phyloP scores from a whole-genome alignment of 2,329 filamentous ascomycete species.

The Fusarium sp. region DNA sequence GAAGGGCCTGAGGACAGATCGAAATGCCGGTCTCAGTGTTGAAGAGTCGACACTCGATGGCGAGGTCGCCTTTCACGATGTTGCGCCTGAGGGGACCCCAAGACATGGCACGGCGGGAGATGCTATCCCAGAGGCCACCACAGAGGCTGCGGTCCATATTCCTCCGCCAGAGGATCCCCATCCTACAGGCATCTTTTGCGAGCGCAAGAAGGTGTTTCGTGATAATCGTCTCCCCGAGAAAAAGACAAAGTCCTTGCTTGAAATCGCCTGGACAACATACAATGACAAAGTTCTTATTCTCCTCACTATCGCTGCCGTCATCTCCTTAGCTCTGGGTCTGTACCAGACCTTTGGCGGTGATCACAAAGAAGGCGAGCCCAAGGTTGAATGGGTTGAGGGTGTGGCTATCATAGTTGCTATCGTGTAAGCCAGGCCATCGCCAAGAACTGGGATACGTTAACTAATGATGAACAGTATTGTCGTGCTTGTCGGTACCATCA shows the following conservation, averaged over 20 bases:
- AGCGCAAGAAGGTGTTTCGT: constrained; percentile 60
- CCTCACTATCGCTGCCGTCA: constrained; percentile 73
- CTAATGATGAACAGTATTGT: constrained; percentile 58
- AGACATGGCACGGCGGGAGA: constrained; percentile 50
- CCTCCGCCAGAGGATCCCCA: constrained; percentile 39
- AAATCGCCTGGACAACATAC: constrained; percentile 76
- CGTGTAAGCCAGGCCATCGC: constrained; percentile 49
- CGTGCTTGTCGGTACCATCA: constrained; percentile 70
- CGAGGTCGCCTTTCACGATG: constrained; percentile 76
- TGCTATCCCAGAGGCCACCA: constrained; percentile 44
- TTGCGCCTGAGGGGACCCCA: constrained; percentile 51
- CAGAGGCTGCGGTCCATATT: constrained; percentile 41
- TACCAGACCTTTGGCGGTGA: constrained; percentile 73
- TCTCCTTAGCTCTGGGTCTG: constrained; percentile 76
- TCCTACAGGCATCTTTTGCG: constrained; percentile 38
- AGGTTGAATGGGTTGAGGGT: constrained; percentile 75
- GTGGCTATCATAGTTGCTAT: constrained; percentile 76
- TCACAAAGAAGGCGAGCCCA: constrained; percentile 60
- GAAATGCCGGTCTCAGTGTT: constrained; percentile 73
- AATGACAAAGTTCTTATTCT: constrained; percentile 81
- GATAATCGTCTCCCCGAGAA: constrained; percentile 73
- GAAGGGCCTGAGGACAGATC: constrained; percentile 76
- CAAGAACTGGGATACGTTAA: constrained; percentile 28
- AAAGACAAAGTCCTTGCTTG: constrained; percentile 70
- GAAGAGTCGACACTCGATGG: constrained; percentile 76